Base-by-base conservation (phyloP, 495 filamentous ascomycete species). In the Clavariopsis aquatica region DNA sequence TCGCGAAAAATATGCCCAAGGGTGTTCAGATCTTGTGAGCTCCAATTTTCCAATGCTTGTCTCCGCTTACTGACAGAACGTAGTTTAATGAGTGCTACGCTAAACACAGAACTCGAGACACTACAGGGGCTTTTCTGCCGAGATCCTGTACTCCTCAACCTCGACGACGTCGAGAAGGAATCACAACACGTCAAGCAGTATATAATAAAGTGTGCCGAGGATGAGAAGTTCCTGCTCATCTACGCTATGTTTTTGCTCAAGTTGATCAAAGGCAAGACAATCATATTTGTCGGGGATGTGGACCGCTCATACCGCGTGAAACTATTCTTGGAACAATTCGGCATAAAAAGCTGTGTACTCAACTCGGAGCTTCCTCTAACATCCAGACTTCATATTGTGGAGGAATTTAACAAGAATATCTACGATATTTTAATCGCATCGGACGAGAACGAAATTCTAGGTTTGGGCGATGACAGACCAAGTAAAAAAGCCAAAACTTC, bases 371-470 rank as follows among this genome's bases (percentile, higher is more conserved):
- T 99, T 19, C 94, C 94, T 3, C 88, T 97, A 65, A 96, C 96
- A 66, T 92, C 90, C 7, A 83, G 94, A 20, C 84, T 97, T 46
- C 94, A 98, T 77, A 89, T 96, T 27, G 92, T 99, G 10, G 88
- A 99, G 70, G 91, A 98, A 74, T 99, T 98, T 78, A 99, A 98
- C 78, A 89, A 90, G 79, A 89, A 88, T 43, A 84, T 94, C 23
- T 99, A 98, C 78, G 93, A 98, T 66, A 96, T 98, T 64, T 92
- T 99, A 61, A 93, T 99, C 69, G 94, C 94, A 4, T 90, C 90
- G 0, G 94, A 98, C 72, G 94, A 98, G 74, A 87, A 90, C 71
- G 93, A 96, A 73, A 81, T 95, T 5, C 71, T 96, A 57, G 89
- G 90, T 2, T 57, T 70, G 45, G 62, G 64, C 22, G 28, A 69